Percentiles rank a stretch among this genome's conserved stretches.
Evolutionary conservation across 768 basidiomycete species (phyloP).

Genomic region (Rhizopogon vinicolor): DNA sequence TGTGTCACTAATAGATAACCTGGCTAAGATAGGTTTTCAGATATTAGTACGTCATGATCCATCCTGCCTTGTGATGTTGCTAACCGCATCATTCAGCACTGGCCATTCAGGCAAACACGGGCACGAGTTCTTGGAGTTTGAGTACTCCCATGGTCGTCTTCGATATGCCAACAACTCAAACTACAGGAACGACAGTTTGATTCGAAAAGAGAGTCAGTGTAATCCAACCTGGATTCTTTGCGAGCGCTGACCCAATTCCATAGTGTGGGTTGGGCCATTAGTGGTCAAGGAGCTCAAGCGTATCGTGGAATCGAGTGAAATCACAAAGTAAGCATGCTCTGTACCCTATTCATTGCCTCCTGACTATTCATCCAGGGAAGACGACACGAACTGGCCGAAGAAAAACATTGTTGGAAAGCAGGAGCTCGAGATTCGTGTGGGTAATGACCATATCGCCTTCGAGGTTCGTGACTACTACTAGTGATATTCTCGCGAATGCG

Average conservation of each 20-base stretch:
- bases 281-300: slow-evolving; percentile 94
- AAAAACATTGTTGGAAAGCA: slow-evolving; percentile 99
- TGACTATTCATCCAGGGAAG: slow-evolving; percentile 64
- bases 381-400: slow-evolving; percentile 98
- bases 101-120: slow-evolving; percentile 99
- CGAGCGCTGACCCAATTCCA: background rate
- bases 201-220: slow-evolving; percentile 94
- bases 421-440: slow-evolving; percentile 92
- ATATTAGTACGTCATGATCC: slow-evolving; percentile 43
- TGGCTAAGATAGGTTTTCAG: slow-evolving; percentile 23
- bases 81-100: slow-evolving; percentile 33
- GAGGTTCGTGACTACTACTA: slow-evolving; percentile 53
- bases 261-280: slow-evolving; percentile 93
- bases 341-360: background rate
- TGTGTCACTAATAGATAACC: slow-evolving; percentile 2
- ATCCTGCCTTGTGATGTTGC: background rate
- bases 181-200: slow-evolving; percentile 95
- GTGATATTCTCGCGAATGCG: background rate
- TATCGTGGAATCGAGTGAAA: slow-evolving; percentile 89
- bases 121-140: slow-evolving; percentile 97
- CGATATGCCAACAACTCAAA: slow-evolving; percentile 99
- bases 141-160: slow-evolving; percentile 93
- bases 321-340: slow-evolving; percentile 65
- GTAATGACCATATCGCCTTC: slow-evolving; percentile 94
- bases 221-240: background rate